A percentile compares a stretch with the other conserved stretches of the same genome.
phyloP scores from a whole-genome alignment of 2,329 filamentous ascomycete species.

The Hypomyces rosellus region DNA sequence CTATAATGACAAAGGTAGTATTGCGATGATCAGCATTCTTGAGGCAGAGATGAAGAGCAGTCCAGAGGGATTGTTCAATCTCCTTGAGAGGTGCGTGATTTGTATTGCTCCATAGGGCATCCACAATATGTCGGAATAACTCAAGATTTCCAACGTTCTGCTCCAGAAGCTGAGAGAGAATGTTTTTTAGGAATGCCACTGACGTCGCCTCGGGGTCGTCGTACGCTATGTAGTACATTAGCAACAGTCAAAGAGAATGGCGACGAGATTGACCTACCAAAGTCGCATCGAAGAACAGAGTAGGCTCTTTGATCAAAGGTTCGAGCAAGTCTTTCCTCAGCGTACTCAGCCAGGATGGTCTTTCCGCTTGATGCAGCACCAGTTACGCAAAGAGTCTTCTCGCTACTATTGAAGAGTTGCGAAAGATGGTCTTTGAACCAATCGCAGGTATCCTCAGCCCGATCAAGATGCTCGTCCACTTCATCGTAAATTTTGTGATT shows the following conservation, averaged over 20 bases:
- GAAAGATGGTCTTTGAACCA: slow-evolving; percentile 31
- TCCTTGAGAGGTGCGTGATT: too few species aligned
- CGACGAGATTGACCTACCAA: slow-evolving; percentile 16
- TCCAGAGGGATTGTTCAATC: slow-evolving; percentile 10
- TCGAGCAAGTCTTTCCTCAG: slow-evolving; percentile 32
- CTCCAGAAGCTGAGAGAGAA: slow-evolving; percentile 33
- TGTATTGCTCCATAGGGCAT: too few species aligned
- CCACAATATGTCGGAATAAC: slow-evolving; percentile 26
- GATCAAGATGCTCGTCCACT: slow-evolving; percentile 30
- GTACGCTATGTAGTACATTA: too few species aligned
- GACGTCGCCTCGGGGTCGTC: slow-evolving; percentile 22
- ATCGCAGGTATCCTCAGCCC: slow-evolving; percentile 33
- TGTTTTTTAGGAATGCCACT: slow-evolving; percentile 29
- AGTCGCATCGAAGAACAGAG: slow-evolving; percentile 30
- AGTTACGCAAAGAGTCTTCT: slow-evolving; percentile 31
- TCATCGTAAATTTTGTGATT: slow-evolving; percentile 10
- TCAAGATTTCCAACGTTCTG: slow-evolving; percentile 31
- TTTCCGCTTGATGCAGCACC: slow-evolving; percentile 30
- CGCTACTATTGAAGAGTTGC: slow-evolving; percentile 29
- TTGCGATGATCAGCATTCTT: slow-evolving; percentile 22
- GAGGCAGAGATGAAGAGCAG: slow-evolving; percentile 27
- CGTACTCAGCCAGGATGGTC: slow-evolving; percentile 33
- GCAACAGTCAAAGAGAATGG: too few species aligned
- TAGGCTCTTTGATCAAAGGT: slow-evolving; percentile 30
- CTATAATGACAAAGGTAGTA: slow-evolving; percentile 26